Conservation (phyloP, 495 filamentous ascomycete species). For the Penicillium waksmanii region DNA sequence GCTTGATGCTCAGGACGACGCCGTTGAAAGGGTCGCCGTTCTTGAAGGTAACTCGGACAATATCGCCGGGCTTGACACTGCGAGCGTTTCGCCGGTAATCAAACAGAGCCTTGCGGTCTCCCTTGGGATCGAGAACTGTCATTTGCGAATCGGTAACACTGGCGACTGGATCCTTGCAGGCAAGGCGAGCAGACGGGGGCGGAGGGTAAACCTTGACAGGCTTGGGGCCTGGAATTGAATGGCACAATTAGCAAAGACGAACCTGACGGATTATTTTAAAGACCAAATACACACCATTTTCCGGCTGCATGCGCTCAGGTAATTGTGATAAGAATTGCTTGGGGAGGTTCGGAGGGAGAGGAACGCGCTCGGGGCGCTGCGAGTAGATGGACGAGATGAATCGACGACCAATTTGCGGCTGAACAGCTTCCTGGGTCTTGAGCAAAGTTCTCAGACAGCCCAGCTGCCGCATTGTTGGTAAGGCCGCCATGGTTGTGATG, state of each 20-base stretch:
- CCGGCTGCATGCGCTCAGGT: constrained; percentile 40
- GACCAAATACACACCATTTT: constrained; percentile 32
- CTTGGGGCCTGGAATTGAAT: constrained; percentile 38
- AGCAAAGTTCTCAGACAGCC: constrained; percentile 64
- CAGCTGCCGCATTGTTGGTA: constrained; percentile 64
- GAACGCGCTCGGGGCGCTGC: constrained; percentile 36
- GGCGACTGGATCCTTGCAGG: constrained; percentile 63
- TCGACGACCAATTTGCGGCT: constrained; percentile 44
- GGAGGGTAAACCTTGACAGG: constrained; percentile 58
- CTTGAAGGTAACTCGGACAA: constrained; percentile 82
- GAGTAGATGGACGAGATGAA: constrained; percentile 47
- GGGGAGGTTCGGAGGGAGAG: constrained; percentile 47
- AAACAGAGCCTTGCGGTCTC: constrained; percentile 80
- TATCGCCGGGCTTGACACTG: constrained; percentile 77
- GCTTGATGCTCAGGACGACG: constrained; percentile 80
- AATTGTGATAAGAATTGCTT: constrained; percentile 48
- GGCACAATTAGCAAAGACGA: not conserved
- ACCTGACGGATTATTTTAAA: not conserved
- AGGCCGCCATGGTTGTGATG: constrained; percentile 57
- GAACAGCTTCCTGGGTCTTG: constrained; percentile 47
- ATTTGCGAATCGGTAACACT: constrained; percentile 68
- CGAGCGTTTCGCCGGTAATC: constrained; percentile 70
- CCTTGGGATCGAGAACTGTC: constrained; percentile 75
- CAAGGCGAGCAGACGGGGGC: constrained; percentile 46
- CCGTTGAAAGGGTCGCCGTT: constrained; percentile 90